A percentile compares a stretch with the other conserved stretches of the same genome.
These are phyloP conservation scores for Boletus insuetus DNA, from an alignment of 768 basidiomycete species.

Conservation along the genomic window DNA sequence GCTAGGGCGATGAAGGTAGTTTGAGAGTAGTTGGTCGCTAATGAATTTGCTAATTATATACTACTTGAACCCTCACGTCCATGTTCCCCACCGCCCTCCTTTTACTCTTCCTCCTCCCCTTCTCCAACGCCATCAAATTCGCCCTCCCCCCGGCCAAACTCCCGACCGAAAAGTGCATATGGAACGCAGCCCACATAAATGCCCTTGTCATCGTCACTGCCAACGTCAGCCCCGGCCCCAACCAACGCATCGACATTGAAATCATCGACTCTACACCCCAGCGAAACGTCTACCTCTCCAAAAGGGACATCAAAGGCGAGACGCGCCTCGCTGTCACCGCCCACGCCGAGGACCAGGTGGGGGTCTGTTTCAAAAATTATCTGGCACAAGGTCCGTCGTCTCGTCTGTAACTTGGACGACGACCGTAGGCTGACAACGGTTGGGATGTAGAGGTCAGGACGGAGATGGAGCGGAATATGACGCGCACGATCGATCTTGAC, in stretches of 20 bases:
- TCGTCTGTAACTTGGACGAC: background rate
- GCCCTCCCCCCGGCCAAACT: conserved; percentile 65
- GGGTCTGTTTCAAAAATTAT: conserved; percentile 90
- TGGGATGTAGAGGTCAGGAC: conserved; percentile 41
- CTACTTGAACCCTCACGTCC: background rate
- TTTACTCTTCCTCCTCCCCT: conserved; percentile 29
- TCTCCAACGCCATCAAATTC: conserved; percentile 78
- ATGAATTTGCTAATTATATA: too few relatives aligned
- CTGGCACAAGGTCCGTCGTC: conserved; percentile 56
- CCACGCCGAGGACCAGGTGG: conserved; percentile 90
- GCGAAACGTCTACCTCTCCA: conserved; percentile 88
- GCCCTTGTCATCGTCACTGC: conserved; percentile 95
- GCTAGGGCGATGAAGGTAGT: too few relatives aligned
- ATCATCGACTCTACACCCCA: conserved; percentile 85
- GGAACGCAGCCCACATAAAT: conserved; percentile 87
- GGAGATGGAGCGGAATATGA: conserved; percentile 47
- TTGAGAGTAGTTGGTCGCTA: too few relatives aligned
- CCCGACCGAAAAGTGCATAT: conserved; percentile 84
- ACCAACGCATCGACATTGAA: conserved; percentile 90
- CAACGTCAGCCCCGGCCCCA: conserved; percentile 72
- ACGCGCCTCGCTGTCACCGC: conserved; percentile 92
- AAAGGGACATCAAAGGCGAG: conserved; percentile 85
- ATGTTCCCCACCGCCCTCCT: conserved; percentile 8
- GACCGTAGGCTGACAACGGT: background rate
- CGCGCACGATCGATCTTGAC: conserved; percentile 84